phyloP scores from a whole-genome alignment of 2,329 filamentous ascomycete genomes.

The Cercospora brassicicola region DNA sequence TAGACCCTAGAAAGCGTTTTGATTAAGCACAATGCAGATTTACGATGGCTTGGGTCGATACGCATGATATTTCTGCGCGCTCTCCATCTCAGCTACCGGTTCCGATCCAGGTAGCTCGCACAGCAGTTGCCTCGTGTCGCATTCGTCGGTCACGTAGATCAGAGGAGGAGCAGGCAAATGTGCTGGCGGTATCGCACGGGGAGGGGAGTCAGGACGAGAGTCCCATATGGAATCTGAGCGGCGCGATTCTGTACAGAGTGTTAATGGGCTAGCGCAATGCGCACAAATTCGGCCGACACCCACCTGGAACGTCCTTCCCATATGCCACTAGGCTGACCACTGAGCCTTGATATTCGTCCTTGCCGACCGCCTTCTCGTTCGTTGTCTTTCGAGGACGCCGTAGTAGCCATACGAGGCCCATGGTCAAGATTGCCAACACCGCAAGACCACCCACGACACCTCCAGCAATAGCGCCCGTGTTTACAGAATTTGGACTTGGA shows the following conservation, averaged over 20 bases:
- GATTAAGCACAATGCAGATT: not conserved
- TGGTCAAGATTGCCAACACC: slow-evolving; percentile 9
- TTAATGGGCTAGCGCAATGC: not conserved
- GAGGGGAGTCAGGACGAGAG: not conserved
- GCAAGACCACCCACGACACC: slow-evolving; percentile 15
- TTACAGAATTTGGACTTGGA: not conserved
- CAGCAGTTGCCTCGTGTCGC: not conserved
- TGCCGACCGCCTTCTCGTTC: not conserved
- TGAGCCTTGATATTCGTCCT: not conserved
- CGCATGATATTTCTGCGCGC: slow-evolving; percentile 7
- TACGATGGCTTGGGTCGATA: slow-evolving; percentile 4
- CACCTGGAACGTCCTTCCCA: slow-evolving; percentile 1
- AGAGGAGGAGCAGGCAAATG: not conserved
- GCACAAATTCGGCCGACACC: not conserved
- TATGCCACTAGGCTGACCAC: slow-evolving; percentile 10
- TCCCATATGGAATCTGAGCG: not conserved
- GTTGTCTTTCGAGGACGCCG: slow-evolving; percentile 1
- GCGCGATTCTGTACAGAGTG: not conserved
- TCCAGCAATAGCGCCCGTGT: slow-evolving; percentile 13
- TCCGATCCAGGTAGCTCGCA: slow-evolving; percentile 7
- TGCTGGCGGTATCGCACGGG: not conserved
- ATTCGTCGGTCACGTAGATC: slow-evolving; percentile 11
- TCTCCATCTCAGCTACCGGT: not conserved
- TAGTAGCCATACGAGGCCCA: slow-evolving; percentile 15
- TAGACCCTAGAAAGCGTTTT: not conserved